A percentile compares a stretch with the other conserved stretches of the same genome.
phyloP scores from a whole-genome alignment of 176 grass and related monocot genomes.

The Phragmites australis region DNA sequence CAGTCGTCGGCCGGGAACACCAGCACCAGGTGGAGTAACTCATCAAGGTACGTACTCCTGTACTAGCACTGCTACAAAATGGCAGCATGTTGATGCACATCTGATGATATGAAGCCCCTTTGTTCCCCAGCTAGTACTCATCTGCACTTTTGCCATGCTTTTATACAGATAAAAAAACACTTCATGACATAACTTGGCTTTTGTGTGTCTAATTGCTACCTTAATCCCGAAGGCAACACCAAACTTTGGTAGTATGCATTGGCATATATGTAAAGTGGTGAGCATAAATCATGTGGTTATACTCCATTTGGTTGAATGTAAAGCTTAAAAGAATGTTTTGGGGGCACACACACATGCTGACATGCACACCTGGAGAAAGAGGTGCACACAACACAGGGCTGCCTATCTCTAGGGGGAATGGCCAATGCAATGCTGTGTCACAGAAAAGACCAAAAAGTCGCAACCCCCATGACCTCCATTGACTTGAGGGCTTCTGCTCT shows the following conservation, averaged over 20 bases:
- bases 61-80: background rate
- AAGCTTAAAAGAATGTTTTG: constrained; percentile 43
- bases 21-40: constrained; percentile 83
- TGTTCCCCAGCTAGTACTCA: constrained; percentile 2
- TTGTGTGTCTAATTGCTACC: constrained; percentile 4
- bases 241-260: constrained; percentile 24
- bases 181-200: constrained; percentile 23
- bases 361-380: constrained; percentile 44
- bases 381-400: constrained; percentile 33
- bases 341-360: constrained; percentile 27
- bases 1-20: constrained; percentile 60
- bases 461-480: constrained; percentile 49
- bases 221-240: constrained; percentile 40
- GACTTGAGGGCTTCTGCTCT: constrained; percentile 51
- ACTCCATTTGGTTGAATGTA: background rate
- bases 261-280: background rate
- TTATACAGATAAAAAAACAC: constrained; percentile 6
- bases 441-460: constrained; percentile 82
- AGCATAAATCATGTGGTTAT: constrained; percentile 14
- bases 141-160: background rate
- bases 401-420: constrained; percentile 46
- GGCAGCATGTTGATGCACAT: constrained; percentile 15
- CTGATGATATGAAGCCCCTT: constrained; percentile 3
- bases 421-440: constrained; percentile 65
- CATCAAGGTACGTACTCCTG: constrained; percentile 61